phyloP scores from a whole-genome alignment of 352 stramenopile species.

The Phytophthora pistaciae region DNA sequence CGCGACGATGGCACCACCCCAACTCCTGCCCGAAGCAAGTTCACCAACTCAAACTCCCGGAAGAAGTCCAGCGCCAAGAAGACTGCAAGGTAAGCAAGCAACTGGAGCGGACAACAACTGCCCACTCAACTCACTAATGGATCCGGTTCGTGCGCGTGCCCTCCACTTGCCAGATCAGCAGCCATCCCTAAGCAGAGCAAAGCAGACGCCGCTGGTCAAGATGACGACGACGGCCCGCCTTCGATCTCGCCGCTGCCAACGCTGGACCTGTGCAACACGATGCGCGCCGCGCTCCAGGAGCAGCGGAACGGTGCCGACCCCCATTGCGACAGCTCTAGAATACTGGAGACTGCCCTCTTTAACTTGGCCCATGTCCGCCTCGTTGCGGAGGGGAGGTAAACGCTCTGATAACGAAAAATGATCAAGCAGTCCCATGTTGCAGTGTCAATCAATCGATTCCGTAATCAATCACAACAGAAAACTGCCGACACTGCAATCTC shows the following conservation, averaged over 20 bases:
- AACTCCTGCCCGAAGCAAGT: conserved; percentile 7
- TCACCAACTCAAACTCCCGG: conserved; percentile 4
- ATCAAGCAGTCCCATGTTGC: background rate
- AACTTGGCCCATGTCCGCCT: conserved; percentile 2
- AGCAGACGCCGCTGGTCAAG: background rate
- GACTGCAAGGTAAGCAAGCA: conserved; percentile 32
- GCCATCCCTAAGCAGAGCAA: conserved; percentile 9
- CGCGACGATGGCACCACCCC: conserved; percentile 24
- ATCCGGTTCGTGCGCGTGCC: conserved; percentile 11
- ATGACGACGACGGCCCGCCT: background rate
- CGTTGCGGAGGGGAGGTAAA: background rate
- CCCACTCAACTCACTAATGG: conserved; percentile 1
- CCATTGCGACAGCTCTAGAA: conserved; percentile 2
- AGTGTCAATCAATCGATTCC: conserved; percentile 15
- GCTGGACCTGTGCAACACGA: conserved; percentile 26
- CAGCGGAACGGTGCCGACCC: background rate
- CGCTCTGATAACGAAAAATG: background rate
- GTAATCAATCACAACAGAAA: conserved; percentile 17
- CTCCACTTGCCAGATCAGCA: conserved; percentile 27
- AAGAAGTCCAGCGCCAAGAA: conserved; percentile 30
- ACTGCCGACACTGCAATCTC: background rate
- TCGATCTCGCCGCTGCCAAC: conserved; percentile 26
- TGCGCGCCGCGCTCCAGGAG: conserved; percentile 21
- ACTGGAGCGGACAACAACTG: background rate
- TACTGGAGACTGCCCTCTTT: conserved; percentile 13